These are phyloP conservation scores for Aspergillus sp. DNA, from an alignment of 2,329 filamentous ascomycete genomes.

Conservation along the genomic window DNA sequence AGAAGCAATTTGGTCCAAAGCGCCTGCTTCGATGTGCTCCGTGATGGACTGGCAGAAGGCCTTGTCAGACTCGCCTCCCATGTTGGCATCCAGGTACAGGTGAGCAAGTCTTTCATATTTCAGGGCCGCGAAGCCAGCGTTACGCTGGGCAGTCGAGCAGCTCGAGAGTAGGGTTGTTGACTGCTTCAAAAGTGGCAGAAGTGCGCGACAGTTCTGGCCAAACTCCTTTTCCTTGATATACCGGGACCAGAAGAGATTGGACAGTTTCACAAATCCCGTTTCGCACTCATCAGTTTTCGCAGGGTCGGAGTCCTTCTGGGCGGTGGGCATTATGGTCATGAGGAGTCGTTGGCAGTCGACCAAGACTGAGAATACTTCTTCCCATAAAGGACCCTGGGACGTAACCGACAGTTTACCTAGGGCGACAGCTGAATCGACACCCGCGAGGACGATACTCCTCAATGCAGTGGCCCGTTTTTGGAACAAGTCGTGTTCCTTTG, in stretches of 20 bases:
- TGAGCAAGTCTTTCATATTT: slow-evolving; percentile 40
- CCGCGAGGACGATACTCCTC: slow-evolving; percentile 32
- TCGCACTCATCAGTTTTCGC: slow-evolving; percentile 14
- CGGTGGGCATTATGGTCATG: slow-evolving; percentile 16
- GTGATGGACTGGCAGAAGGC: slow-evolving; percentile 34
- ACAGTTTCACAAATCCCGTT: slow-evolving; percentile 32
- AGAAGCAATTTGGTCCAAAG: slow-evolving; percentile 23
- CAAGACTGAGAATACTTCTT: slow-evolving; percentile 27
- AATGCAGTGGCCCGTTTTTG: slow-evolving; percentile 23
- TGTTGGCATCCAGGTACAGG: slow-evolving; percentile 32
- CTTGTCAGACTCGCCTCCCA: slow-evolving; percentile 26
- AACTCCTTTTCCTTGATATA: slow-evolving; percentile 37
- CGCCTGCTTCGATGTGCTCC: slow-evolving; percentile 32
- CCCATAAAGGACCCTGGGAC: slow-evolving; percentile 31
- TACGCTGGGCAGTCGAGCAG: slow-evolving; percentile 27
- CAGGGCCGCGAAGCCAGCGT: slow-evolving; percentile 32
- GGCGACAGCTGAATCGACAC: slow-evolving; percentile 33
- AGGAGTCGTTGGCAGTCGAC: slow-evolving; percentile 32
- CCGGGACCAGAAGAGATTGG: slow-evolving; percentile 41
- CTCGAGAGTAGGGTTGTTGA: slow-evolving; percentile 32
- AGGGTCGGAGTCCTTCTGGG: slow-evolving; percentile 8
- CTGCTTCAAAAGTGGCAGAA: slow-evolving; percentile 33
- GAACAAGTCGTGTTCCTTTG: slow-evolving; percentile 24
- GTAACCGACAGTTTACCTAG: slow-evolving; percentile 33
- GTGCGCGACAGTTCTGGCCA: slow-evolving; percentile 24